phyloP scores from a whole-genome alignment of 345 rosid species.

The Citrus maxima region DNA sequence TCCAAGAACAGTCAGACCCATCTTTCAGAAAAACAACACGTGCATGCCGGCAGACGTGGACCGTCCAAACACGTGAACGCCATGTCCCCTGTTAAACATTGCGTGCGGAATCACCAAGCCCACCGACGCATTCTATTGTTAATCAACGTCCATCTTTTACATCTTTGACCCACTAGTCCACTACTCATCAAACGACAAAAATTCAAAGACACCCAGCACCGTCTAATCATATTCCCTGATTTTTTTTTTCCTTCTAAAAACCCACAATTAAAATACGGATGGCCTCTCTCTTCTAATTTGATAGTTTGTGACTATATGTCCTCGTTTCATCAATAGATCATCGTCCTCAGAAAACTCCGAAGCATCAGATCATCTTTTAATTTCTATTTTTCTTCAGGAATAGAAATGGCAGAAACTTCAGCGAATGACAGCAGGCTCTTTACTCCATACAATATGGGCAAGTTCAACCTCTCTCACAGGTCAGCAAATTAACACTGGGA shows the following conservation, averaged over 20 bases:
- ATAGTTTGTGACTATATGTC: no score
- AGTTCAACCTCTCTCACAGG: constrained; percentile 81
- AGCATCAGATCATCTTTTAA: not conserved
- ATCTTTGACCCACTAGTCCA: no score
- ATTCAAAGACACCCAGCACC: not conserved
- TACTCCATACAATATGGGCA: constrained; percentile 74
- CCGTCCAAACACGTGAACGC: not conserved
- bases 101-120: not conserved
- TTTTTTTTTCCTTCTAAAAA: no score
- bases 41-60: not conserved
- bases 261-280: no score
- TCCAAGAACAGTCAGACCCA: not conserved
- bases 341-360: no score
- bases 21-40: not conserved
- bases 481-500: constrained; percentile 2
- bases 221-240: not conserved
- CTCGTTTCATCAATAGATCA: no score
- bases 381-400: not conserved
- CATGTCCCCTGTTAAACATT: not conserved
- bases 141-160: no score
- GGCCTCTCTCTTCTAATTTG: no score
- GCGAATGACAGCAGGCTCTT: constrained; percentile 32
- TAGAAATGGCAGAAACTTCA: constrained; percentile 21
- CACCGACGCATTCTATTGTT: no score
- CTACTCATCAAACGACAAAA: not conserved